Base-by-base conservation (phyloP, 495 filamentous ascomycete species). In the Aspergillus asperescens region DNA sequence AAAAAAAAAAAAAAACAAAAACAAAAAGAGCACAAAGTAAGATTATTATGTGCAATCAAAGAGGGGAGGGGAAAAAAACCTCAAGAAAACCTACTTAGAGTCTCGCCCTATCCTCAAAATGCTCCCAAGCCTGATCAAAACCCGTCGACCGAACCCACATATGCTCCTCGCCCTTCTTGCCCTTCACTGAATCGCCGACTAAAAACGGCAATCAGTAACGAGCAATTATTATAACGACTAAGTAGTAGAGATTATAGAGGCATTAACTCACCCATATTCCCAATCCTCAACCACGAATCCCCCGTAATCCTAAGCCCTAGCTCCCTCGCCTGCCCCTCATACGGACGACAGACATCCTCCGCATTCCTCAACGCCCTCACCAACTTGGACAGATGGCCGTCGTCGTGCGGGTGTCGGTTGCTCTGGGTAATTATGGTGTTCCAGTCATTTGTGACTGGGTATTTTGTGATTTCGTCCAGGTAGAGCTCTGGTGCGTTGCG, bases 361-460 rank as follows among this genome's bases (percentile, higher is more conserved):
- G 75, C 86, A 60, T 83, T 62, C 19, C 71, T 75, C 10, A 90
- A 58, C 3, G 89, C 87, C 24, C 91, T 70, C 16, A 81, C 73
- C 5, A 93, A 63, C 66, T 96, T 95, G 43, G 80, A 67, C 20
- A 80, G 65, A 65, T 96, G 90, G 0, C 90, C 89, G 65, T 95
- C 89, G 57, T 95, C 91, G 1, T n/a, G 12, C 1, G 74, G 59
- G 32, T 81, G 72, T 15, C 53, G 50, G 31, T 74, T 69, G 8
- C 84, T 69, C 5, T 81, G 71, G 8, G 75, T 59, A 41, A 88
- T 76, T 16, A 91, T 63, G 2, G 75, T 70, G 34, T 70, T 62
- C 84, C 82, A 87, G 38, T 56, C 54, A 5, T 58, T 56, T 2
- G 60, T 61, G 5, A 55, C 47, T 22, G 65, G 59, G 54, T 90